Evolutionary conservation across 805 yeast species (phyloP).

Genomic region (Ogataea neopini): DNA sequence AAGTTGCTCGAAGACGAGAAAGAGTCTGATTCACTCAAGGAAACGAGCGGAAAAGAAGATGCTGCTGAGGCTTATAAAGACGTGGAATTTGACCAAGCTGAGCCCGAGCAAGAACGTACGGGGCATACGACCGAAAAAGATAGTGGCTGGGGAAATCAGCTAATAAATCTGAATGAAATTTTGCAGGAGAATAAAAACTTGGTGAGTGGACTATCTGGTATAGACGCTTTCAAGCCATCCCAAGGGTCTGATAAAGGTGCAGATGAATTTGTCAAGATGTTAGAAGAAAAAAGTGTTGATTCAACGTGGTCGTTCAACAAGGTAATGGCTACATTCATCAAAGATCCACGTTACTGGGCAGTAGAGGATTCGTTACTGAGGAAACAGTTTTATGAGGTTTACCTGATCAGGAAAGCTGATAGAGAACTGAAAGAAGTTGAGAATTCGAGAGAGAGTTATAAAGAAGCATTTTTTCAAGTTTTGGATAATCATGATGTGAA

Average conservation of each 20-base stretch:
- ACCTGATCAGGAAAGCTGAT: constrained; percentile 49
- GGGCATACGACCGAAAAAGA: background rate
- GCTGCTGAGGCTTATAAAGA: constrained; percentile 11
- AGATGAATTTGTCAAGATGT: constrained; percentile 50
- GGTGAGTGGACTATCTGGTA: constrained; percentile 6
- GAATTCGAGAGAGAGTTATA: constrained; percentile 54
- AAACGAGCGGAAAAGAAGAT: background rate
- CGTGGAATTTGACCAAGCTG: constrained; percentile 18
- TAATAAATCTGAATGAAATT: constrained; percentile 11
- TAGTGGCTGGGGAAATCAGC: constrained; percentile 12
- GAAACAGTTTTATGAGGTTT: constrained; percentile 64
- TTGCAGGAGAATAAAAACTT: constrained; percentile 5
- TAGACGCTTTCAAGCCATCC: background rate
- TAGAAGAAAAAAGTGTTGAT: constrained; percentile 59
- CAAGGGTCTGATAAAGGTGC: constrained; percentile 6
- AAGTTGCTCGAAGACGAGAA: constrained; percentile 9
- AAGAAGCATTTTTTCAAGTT: constrained; percentile 51
- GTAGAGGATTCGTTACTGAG: constrained; percentile 61
- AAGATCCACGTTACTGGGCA: constrained; percentile 67
- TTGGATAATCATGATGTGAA: constrained; percentile 46
- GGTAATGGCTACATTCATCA: constrained; percentile 59
- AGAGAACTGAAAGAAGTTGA: constrained; percentile 55
- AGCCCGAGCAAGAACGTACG: background rate
- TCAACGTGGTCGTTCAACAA: constrained; percentile 73
- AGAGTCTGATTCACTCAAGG: background rate